phyloP scores from a whole-genome alignment of 345 rosid genomes.

The Laguncularia racemosa region DNA sequence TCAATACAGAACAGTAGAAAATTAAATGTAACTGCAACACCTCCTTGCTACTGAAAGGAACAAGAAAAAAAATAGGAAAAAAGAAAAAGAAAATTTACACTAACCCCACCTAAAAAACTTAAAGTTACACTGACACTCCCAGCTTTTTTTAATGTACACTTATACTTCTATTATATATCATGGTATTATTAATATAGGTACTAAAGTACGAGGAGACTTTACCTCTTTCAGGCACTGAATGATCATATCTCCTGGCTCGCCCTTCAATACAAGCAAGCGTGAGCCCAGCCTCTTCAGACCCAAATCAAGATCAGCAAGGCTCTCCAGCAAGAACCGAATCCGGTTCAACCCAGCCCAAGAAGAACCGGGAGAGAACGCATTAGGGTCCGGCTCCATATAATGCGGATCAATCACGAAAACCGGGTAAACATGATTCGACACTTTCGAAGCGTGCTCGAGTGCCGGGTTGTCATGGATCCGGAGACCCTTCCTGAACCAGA shows the following conservation, averaged over 20 bases:
- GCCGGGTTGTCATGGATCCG: constrained; percentile 96
- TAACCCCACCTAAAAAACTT: too few species aligned
- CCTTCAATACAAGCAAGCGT: constrained; percentile 77
- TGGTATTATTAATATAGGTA: too few species aligned
- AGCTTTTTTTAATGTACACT: too few species aligned
- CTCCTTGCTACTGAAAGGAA: too few species aligned
- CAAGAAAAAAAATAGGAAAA: too few species aligned
- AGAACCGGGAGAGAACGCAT: constrained; percentile 72
- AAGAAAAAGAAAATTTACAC: too few species aligned
- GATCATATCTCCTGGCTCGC: constrained; percentile 74
- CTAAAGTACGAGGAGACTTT: background rate
- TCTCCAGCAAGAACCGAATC: constrained; percentile 78
- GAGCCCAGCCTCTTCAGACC: constrained; percentile 61
- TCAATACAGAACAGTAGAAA: background rate
- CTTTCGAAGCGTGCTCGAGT: constrained; percentile 50
- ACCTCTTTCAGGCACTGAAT: constrained; percentile 75
- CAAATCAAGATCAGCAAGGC: constrained; percentile 68
- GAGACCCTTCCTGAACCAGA: constrained; percentile 95
- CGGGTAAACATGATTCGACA: constrained; percentile 47
- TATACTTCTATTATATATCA: too few species aligned
- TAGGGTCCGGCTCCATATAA: constrained; percentile 73
- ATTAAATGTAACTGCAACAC: too few species aligned
- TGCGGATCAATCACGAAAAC: constrained; percentile 88
- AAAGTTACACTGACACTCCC: too few species aligned
- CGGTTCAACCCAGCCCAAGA: constrained; percentile 74